phyloP scores from a whole-genome alignment of 176 grass and related monocot species.

The Miscanthus lutarioriparius region DNA sequence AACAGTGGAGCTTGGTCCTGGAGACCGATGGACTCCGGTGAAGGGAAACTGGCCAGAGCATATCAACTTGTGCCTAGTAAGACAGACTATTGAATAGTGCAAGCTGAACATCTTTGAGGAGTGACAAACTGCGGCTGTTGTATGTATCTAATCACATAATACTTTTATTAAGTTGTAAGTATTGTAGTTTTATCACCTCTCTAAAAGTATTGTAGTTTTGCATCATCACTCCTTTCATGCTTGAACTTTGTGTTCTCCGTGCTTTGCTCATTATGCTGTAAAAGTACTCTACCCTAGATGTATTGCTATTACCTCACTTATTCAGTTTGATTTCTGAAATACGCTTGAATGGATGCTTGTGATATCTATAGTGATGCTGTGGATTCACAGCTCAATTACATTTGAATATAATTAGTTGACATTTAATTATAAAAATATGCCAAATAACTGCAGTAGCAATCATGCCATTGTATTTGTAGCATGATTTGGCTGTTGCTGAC shows the following conservation, averaged over 20 bases:
- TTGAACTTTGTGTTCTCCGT: constrained; percentile 30
- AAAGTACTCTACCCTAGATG: constrained; percentile 25
- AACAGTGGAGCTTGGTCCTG: constrained; percentile 42
- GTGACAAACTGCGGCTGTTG: background rate
- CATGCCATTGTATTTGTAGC: background rate
- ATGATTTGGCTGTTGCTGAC: constrained; percentile 2
- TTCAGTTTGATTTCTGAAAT: constrained; percentile 24
- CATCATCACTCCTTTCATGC: constrained; percentile 9
- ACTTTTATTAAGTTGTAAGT: constrained; percentile 43
- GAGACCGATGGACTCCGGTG: constrained; percentile 42
- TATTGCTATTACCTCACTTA: background rate
- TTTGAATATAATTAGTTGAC: background rate
- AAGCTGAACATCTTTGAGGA: constrained; percentile 16
- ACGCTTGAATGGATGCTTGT: constrained; percentile 19
- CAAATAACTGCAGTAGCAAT: background rate
- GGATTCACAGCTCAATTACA: background rate
- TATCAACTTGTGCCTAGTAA: constrained; percentile 62
- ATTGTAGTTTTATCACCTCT: constrained; percentile 34
- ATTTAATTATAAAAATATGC: background rate
- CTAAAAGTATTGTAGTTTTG: constrained; percentile 33
- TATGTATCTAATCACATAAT: constrained; percentile 28
- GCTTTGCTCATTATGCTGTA: constrained; percentile 32
- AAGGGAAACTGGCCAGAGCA: constrained; percentile 47
- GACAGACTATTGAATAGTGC: constrained; percentile 43
- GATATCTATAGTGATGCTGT: background rate